These are phyloP conservation scores for Emergomyces africanus DNA, from an alignment of 2,329 filamentous ascomycete species.

Conservation along the genomic window DNA sequence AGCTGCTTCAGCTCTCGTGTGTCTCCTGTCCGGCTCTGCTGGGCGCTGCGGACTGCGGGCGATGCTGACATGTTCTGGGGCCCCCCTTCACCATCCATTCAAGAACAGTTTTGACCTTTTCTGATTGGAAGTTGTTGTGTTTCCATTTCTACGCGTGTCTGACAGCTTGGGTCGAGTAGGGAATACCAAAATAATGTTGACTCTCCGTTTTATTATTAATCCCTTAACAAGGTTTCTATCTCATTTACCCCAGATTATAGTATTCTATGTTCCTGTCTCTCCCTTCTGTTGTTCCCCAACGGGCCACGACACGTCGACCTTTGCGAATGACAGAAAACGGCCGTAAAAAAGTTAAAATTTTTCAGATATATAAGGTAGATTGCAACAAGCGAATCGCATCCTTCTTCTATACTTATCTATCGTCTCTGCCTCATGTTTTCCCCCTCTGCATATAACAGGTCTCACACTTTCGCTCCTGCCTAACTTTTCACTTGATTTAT, in stretches of 20 bases:
- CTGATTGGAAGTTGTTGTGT: slow-evolving; percentile 40
- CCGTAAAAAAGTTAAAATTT: background rate
- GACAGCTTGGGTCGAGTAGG: too few relatives aligned
- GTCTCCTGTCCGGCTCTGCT: slow-evolving; percentile 35
- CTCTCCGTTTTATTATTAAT: too few relatives aligned
- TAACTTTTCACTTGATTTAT: background rate
- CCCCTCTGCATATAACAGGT: background rate
- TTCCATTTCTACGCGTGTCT: background rate
- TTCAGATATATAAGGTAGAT: background rate
- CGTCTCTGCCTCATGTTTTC: background rate
- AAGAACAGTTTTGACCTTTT: slow-evolving; percentile 47
- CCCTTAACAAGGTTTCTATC: too few relatives aligned
- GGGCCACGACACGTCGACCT: too few relatives aligned
- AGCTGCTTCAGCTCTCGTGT: slow-evolving; percentile 41
- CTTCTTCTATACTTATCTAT: background rate
- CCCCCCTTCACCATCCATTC: slow-evolving; percentile 48
- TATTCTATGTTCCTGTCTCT: too few relatives aligned
- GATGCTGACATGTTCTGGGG: slow-evolving; percentile 55
- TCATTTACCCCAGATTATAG: too few relatives aligned
- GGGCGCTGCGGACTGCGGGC: slow-evolving; percentile 33
- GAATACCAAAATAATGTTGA: too few relatives aligned
- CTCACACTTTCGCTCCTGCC: background rate
- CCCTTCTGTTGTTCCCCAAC: too few relatives aligned
- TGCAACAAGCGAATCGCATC: background rate
- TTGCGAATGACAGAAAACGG: too few relatives aligned